Conservation (phyloP, 2,329 filamentous ascomycete genomes). For the Stemphylium vesicarium region DNA sequence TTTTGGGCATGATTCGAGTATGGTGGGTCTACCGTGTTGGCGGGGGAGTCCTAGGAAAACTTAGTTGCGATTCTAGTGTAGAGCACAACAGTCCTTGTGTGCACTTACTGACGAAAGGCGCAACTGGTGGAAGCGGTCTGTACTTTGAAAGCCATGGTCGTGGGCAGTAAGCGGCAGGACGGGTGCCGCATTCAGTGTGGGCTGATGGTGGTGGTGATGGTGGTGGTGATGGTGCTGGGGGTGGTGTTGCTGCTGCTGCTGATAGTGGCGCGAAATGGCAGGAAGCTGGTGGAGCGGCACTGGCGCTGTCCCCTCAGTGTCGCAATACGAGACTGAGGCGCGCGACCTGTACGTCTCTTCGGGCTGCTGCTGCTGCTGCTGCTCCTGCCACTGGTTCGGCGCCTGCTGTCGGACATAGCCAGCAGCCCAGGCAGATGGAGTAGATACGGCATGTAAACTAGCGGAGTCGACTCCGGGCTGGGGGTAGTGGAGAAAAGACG, state of each 20-base stretch:
- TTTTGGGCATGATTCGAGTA: constrained; percentile 28
- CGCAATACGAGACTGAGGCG: constrained; percentile 25
- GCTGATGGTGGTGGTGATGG: constrained; percentile 19
- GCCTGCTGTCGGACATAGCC: constrained; percentile 22
- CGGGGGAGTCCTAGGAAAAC: constrained; percentile 26
- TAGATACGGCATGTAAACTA: constrained; percentile 23
- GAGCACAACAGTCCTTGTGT: constrained; percentile 11
- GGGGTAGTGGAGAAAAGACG: constrained; percentile 33
- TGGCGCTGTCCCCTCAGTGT: constrained; percentile 20
- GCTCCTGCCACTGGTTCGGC: constrained; percentile 25
- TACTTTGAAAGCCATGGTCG: constrained; percentile 16
- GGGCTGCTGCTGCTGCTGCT: constrained; percentile 11
- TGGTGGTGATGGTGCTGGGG: constrained; percentile 17
- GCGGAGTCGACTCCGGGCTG: constrained; percentile 34
- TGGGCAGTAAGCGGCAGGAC: constrained; percentile 15
- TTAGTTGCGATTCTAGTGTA: constrained; percentile 29
- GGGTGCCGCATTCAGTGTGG: constrained; percentile 3
- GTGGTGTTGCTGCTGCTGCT: constrained; percentile 16
- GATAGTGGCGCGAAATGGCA: constrained; percentile 22
- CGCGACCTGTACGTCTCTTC: constrained; percentile 26
- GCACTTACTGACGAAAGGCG: constrained; percentile 32
- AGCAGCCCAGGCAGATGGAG: constrained; percentile 27
- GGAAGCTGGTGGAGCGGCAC: constrained; percentile 13
- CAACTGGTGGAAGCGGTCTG: constrained; percentile 26
- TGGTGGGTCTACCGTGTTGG: constrained; percentile 30